phyloP scores from a whole-genome alignment of 768 basidiomycete species.

The Hemileccinum impolitum region DNA sequence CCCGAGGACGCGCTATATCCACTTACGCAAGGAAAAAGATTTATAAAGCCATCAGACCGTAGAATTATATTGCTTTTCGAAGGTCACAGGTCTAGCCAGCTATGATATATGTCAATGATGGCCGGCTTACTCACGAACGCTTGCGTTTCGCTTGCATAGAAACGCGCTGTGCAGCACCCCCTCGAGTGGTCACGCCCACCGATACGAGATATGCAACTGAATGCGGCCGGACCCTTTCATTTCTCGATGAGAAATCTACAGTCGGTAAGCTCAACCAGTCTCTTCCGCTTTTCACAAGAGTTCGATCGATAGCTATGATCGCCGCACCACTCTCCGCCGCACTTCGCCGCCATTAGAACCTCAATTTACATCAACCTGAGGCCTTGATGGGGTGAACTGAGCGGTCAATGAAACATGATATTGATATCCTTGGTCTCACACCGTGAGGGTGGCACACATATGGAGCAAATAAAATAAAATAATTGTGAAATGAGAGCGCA shows the following conservation, averaged over 20 bases:
- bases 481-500: not conserved
- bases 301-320: slow-evolving; percentile 23
- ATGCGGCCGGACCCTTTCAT: slow-evolving; percentile 9
- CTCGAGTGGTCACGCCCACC: too few species aligned
- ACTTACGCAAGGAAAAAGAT: slow-evolving; percentile 8
- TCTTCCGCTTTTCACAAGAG: slow-evolving; percentile 13
- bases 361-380: slow-evolving; percentile 12
- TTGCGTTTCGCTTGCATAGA: slow-evolving; percentile 7
- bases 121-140: slow-evolving; percentile 8
- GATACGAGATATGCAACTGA: slow-evolving; percentile 7
- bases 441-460: not conserved
- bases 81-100: not conserved
- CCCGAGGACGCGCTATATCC: slow-evolving; percentile 9
- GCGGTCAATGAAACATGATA: not conserved
- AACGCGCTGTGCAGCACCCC: slow-evolving; percentile 6
- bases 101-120: too few species aligned
- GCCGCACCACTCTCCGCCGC: slow-evolving; percentile 14
- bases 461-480: not conserved
- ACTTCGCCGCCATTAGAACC: slow-evolving; percentile 12
- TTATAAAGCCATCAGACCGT: not conserved
- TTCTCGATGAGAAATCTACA: slow-evolving; percentile 24
- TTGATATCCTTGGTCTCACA: not conserved
- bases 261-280: slow-evolving; percentile 13
- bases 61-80: not conserved
- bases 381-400: not conserved